Percentiles rank a stretch among this genome's conserved stretches.
phyloP scores from a whole-genome alignment of 2,329 filamentous ascomycete genomes.

The Phialophora chinensis region DNA sequence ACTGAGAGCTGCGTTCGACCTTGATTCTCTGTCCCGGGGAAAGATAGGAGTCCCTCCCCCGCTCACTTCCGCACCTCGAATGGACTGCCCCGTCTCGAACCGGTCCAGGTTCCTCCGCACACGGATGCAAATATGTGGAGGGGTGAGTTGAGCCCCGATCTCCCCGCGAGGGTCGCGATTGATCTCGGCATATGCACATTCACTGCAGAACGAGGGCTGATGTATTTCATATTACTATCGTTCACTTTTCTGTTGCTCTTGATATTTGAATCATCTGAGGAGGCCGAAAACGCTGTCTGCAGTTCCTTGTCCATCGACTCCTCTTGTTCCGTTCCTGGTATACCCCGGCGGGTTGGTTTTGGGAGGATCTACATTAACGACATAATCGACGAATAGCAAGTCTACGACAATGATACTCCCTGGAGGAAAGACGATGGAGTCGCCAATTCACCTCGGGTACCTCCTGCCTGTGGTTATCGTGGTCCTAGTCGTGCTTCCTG shows the following conservation, averaged over 20 bases:
- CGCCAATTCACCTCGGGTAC: background rate
- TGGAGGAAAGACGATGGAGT: background rate
- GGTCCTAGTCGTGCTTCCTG: constrained; percentile 1
- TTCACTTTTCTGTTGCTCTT: background rate
- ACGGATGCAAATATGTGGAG: background rate
- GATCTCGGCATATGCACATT: background rate
- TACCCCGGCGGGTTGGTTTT: background rate
- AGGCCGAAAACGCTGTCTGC: background rate
- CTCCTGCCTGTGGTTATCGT: constrained; percentile 5
- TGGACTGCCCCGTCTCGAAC: background rate
- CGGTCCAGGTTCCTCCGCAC: background rate
- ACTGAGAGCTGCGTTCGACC: background rate
- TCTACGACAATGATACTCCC: constrained; percentile 12
- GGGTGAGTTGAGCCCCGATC: background rate
- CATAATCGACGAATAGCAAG: background rate
- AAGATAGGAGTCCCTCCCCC: background rate
- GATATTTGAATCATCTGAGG: background rate
- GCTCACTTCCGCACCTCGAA: background rate
- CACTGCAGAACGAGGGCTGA: background rate
- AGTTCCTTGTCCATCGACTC: background rate
- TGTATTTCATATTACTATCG: background rate
- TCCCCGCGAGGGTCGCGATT: background rate
- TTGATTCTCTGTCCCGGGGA: background rate
- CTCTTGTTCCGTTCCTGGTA: background rate
- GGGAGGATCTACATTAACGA: background rate